Conservation (phyloP, 2,329 filamentous ascomycete genomes). For the Zymoseptoria brevis region DNA sequence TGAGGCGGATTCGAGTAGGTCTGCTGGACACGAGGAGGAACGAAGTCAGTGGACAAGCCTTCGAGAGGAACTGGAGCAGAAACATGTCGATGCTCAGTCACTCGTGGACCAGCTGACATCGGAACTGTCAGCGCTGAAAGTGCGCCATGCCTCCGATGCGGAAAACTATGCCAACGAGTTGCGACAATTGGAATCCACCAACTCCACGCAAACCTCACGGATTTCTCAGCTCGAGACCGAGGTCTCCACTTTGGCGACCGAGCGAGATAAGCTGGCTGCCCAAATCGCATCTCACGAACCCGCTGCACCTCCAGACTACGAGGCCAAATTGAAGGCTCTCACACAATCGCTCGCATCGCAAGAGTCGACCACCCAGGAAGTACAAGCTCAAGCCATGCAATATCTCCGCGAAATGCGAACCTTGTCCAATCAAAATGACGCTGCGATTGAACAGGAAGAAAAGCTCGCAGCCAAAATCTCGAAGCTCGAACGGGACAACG, state of each 20-base stretch:
- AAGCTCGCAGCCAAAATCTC: slow-evolving; percentile 67
- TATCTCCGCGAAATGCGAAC: slow-evolving; percentile 85
- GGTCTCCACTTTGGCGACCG: slow-evolving; percentile 3
- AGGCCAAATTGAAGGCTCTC: slow-evolving; percentile 51
- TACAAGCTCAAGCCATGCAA: slow-evolving; percentile 70
- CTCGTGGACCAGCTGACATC: slow-evolving; percentile 72
- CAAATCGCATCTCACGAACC: slow-evolving; percentile 4
- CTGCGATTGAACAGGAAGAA: slow-evolving; percentile 73
- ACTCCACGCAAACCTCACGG: slow-evolving; percentile 1
- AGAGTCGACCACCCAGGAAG: slow-evolving; percentile 75
- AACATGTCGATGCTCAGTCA: slow-evolving; percentile 42
- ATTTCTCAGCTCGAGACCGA: slow-evolving; percentile 30
- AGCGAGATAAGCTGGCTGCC: slow-evolving; percentile 12
- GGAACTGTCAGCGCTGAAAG: slow-evolving; percentile 66
- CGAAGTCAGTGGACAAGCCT: slow-evolving; percentile 33
- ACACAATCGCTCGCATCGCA: slow-evolving; percentile 65
- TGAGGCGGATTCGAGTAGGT: slow-evolving; percentile 50
- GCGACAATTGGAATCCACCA: background rate
- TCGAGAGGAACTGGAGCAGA: slow-evolving; percentile 56
- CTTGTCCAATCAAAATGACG: slow-evolving; percentile 70
- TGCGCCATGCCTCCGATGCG: slow-evolving; percentile 24
- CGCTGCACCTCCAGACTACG: slow-evolving; percentile 47
- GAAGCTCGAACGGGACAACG: slow-evolving; percentile 71
- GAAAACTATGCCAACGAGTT: slow-evolving; percentile 21
- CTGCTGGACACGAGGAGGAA: slow-evolving; percentile 12